Conservation (phyloP, 345 rosid species). For the Aethionema arabicum region DNA sequence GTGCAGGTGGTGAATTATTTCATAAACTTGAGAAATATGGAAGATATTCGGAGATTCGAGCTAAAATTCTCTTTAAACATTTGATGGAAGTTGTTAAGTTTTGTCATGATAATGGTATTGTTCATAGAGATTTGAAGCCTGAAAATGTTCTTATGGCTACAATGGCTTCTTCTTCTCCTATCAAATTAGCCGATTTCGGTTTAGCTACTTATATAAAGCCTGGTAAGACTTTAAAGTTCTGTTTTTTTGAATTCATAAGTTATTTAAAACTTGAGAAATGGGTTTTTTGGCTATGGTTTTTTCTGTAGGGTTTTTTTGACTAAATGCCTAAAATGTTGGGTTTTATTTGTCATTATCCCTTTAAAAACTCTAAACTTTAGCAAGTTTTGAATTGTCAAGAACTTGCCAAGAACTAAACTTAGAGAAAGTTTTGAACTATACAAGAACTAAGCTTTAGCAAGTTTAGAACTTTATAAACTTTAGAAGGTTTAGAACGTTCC, state of each 20-base stretch:
- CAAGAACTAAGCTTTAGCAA: no score
- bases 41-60: slow-evolving; percentile 55
- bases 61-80: slow-evolving; percentile 56
- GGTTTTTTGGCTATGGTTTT: slow-evolving; percentile 11
- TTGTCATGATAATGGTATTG: slow-evolving; percentile 70
- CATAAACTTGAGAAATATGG: slow-evolving; percentile 61
- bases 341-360: no score
- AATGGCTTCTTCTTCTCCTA: slow-evolving; percentile 54
- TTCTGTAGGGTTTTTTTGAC: no score
- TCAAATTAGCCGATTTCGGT: slow-evolving; percentile 76
- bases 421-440: no score
- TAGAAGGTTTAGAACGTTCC: no score
- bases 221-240: slow-evolving; percentile 40
- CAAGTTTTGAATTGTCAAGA: no score
- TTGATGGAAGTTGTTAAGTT: slow-evolving; percentile 67
- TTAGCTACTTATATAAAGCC: slow-evolving; percentile 62
- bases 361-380: no score
- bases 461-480: no score
- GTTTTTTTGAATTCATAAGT: background rate
- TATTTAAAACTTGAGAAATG: slow-evolving; percentile 14
- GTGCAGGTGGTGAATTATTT: slow-evolving; percentile 76
- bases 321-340: no score
- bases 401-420: no score
- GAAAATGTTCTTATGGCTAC: slow-evolving; percentile 70
- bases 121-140: slow-evolving; percentile 69